These are phyloP conservation scores for Cnidoscolus chayamansa DNA, from an alignment of 441 rosid genomes.

Conservation along the genomic window DNA sequence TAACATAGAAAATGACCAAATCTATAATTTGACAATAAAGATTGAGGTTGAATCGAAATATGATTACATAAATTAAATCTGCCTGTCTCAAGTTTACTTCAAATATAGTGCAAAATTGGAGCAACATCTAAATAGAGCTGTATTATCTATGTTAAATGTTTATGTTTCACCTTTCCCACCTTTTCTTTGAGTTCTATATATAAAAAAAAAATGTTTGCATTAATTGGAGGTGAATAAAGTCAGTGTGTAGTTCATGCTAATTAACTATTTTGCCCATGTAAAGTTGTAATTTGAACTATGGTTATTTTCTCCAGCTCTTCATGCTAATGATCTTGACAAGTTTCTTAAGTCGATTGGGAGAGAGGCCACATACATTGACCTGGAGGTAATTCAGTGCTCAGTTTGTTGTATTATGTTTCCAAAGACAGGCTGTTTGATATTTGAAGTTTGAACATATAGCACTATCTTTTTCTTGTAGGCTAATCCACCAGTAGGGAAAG, in stretches of 20 bases:
- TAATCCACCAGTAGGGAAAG: constrained; percentile 75
- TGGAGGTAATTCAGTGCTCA: constrained; percentile 51
- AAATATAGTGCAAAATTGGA: neutral
- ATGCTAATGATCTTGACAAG: constrained; percentile 54
- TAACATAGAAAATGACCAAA: neutral
- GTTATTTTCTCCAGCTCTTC: constrained; percentile 49
- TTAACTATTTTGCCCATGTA: neutral
- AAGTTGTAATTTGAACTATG: neutral
- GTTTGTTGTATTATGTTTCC: constrained; percentile 13
- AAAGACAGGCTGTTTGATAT: constrained; percentile 11
- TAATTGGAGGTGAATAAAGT: neutral
- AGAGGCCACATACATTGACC: constrained; percentile 60
- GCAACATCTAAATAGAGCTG: neutral
- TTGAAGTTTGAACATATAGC: constrained; percentile 11
- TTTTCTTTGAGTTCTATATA: neutral
- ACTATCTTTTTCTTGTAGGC: constrained; percentile 39
- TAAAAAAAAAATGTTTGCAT: neutral
- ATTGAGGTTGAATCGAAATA: neutral
- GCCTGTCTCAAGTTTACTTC: neutral
- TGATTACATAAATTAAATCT: neutral
- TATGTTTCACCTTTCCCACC: neutral
- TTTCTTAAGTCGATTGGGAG: constrained; percentile 68
- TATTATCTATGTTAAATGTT: neutral
- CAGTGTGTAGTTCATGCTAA: neutral
- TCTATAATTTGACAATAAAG: neutral